phyloP scores from a whole-genome alignment of 2,329 filamentous ascomycete species.

The Aspergillus fijiensis region DNA sequence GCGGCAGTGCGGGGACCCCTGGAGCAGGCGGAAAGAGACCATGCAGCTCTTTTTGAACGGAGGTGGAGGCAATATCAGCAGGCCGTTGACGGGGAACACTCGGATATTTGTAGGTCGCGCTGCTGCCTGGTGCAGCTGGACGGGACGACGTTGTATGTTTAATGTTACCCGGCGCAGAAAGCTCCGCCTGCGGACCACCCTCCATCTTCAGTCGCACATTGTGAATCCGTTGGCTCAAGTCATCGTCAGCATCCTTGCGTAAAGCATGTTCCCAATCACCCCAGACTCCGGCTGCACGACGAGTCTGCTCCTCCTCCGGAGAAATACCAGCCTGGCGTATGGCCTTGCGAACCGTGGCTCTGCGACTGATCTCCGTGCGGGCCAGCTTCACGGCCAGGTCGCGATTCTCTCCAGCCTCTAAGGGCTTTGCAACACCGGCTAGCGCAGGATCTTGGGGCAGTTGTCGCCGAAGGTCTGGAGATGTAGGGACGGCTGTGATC shows the following conservation, averaged over 20 bases:
- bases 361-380: conserved; percentile 66
- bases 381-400: conserved; percentile 76
- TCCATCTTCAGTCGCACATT: conserved; percentile 48
- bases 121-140: conserved; percentile 20
- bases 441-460: conserved; percentile 58
- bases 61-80: conserved; percentile 24
- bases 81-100: conserved; percentile 40
- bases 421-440: conserved; percentile 56
- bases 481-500: conserved; percentile 15
- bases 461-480: conserved; percentile 15
- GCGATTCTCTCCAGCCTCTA: conserved; percentile 69
- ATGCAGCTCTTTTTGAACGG: conserved; percentile 19
- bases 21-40: conserved; percentile 19
- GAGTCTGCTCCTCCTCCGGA: conserved; percentile 57
- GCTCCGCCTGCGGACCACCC: conserved; percentile 14
- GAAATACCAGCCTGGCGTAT: conserved; percentile 59
- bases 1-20: conserved; percentile 39
- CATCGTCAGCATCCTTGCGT: conserved; percentile 38
- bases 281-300: conserved; percentile 56
- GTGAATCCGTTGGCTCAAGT: conserved; percentile 54
- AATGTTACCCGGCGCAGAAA: conserved; percentile 8
- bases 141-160: conserved; percentile 14
- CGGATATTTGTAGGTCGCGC: conserved; percentile 45
- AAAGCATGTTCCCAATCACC: conserved; percentile 52
- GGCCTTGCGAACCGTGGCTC: conserved; percentile 61